Evolutionary conservation across 163 green algal species (phyloP).

Genomic region (Trebouxia gelatinosa): DNA sequence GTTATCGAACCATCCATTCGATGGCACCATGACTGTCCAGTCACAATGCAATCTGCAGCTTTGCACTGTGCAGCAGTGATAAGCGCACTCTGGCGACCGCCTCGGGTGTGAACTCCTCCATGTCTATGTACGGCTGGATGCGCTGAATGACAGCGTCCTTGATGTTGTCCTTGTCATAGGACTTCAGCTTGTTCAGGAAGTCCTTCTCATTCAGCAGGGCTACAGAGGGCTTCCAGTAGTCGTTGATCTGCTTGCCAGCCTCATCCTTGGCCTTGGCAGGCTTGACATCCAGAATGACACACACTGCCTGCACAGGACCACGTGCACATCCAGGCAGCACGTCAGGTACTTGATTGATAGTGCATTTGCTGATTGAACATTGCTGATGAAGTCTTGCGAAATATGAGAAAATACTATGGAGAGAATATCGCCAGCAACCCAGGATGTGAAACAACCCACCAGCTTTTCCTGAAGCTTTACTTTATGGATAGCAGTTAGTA

Average conservation of each 20-base stretch:
- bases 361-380: too few relatives aligned
- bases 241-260: slow-evolving; percentile 62
- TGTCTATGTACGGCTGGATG: slow-evolving; percentile 72
- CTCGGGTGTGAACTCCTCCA: slow-evolving; percentile 75
- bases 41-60: too few relatives aligned
- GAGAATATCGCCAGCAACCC: too few relatives aligned
- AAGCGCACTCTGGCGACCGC: slow-evolving; percentile 71
- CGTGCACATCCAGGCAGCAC: slow-evolving; percentile 73
- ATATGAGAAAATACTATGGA: too few relatives aligned
- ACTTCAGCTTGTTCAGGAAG: slow-evolving; percentile 69
- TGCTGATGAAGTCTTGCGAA: too few relatives aligned
- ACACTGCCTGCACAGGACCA: slow-evolving; percentile 72
- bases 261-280: slow-evolving; percentile 66
- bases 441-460: too few relatives aligned
- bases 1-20: too few relatives aligned
- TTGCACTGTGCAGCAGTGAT: too few relatives aligned
- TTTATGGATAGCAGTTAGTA: too few relatives aligned
- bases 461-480: too few relatives aligned
- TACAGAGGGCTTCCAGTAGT: slow-evolving; percentile 75
- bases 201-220: slow-evolving; percentile 69
- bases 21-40: too few relatives aligned
- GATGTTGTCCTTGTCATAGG: slow-evolving; percentile 92
- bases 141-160: slow-evolving; percentile 68
- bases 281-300: slow-evolving; percentile 82
- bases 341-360: slow-evolving; percentile 64